A percentile compares a stretch with the other conserved stretches of the same genome.
Conservation (phyloP, 192 early-diverging fungal genomes). For the Jimgerdemannia lactiflua region DNA sequence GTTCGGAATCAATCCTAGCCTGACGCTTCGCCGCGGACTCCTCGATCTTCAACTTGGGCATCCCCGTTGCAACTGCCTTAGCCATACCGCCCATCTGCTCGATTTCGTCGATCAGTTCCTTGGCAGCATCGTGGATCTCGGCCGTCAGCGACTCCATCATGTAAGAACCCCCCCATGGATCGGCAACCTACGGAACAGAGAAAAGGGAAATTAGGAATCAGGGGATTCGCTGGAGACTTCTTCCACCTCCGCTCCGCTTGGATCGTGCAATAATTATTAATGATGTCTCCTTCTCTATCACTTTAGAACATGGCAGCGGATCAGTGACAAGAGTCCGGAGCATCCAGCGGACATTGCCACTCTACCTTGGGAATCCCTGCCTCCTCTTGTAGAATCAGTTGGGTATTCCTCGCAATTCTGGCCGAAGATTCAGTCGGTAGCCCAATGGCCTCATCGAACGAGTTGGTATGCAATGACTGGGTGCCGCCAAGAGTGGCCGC, state of each 20-base stretch:
- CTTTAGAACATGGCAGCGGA: too few relatives aligned
- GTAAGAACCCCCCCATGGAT: slow-evolving; percentile 91
- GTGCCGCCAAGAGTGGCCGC: slow-evolving; percentile 90
- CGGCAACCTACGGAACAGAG: slow-evolving; percentile 52
- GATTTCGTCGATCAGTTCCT: slow-evolving; percentile 71
- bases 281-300: too few relatives aligned
- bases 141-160: slow-evolving; percentile 93
- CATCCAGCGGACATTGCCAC: neutral
- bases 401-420: slow-evolving; percentile 89
- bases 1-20: slow-evolving; percentile 85
- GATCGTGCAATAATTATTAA: too few relatives aligned
- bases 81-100: slow-evolving; percentile 90
- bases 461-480: slow-evolving; percentile 92
- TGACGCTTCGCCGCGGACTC: slow-evolving; percentile 86
- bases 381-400: slow-evolving; percentile 87
- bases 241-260: too few relatives aligned
- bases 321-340: too few relatives aligned
- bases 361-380: slow-evolving; percentile 70
- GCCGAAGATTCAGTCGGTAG: slow-evolving; percentile 82
- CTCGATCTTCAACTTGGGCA: slow-evolving; percentile 88
- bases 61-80: slow-evolving; percentile 82
- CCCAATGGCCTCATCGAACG: slow-evolving; percentile 88
- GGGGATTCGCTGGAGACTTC: too few relatives aligned
- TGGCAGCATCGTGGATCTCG: slow-evolving; percentile 68
- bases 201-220: neutral